Evolutionary conservation across 768 basidiomycete species (phyloP), one percentile per base, ranked within the genome.

Genomic region (Rhodotorula diobovata): DNA sequence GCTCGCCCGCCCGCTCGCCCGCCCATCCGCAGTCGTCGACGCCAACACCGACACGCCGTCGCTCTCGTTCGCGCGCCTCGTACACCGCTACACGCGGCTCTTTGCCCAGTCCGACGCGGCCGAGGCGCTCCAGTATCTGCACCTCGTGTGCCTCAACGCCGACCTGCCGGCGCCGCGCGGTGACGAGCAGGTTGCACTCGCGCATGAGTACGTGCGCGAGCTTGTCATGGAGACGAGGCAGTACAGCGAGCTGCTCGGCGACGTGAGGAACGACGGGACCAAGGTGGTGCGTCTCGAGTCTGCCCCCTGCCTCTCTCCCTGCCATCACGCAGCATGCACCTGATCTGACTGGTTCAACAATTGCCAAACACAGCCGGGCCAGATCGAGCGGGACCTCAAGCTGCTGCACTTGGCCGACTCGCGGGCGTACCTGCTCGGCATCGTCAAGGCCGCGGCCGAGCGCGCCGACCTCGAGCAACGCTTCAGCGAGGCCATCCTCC

Each of bases 231-330:
- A 81, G 37, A 81, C 80, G 58, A 75, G 79, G 62, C 77, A 78
- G 41, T 98, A 94, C 91, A 90, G 93, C 59, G 90, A 91, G 79
- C 86, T 99, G 28, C 89, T 98, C 6, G 95, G 95, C n/a, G 92
- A 91, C 18, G 90, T 95, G 77, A 84, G 90, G 72, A 83, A 87
- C 11, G 94, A 99, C 75, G 93, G 93, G 9, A 88, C 90, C n/a
- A 78, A 85, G 87, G 83, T 90, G 89, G 80, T 69, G 91, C 92
- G 80, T 78, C 90, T 86, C 16, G 30, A 12, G 9, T 28, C 60
- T 64, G 41, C 10, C 9, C 45, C 21, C 18, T 56, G 14, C 8
- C 53, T 14, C 16, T n/a, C 5, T 37, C 21, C 35, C 35, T 48
- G 20, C 41, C 53, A 35, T 45, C 35, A 39, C n/a, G 30, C 28